A percentile compares a stretch with the other conserved stretches of the same genome.
Evolutionary conservation across 1,139 yeast genomes (phyloP).

Genomic region (Wickerhamomyces sp.): DNA sequence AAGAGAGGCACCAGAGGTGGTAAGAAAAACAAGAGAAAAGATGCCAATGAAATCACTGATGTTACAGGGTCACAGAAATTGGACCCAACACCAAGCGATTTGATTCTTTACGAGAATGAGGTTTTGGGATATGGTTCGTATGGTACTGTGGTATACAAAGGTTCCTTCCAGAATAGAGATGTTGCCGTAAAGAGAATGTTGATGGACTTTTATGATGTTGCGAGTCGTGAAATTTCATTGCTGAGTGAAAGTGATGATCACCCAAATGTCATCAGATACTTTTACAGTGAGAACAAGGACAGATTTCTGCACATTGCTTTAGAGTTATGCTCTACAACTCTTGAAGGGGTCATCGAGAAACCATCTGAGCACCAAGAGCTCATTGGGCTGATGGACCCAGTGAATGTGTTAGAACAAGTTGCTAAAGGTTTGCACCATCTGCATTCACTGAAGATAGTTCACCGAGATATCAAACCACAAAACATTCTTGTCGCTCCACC

Average conservation of each 20-base stretch:
- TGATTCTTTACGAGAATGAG: constrained; percentile 59
- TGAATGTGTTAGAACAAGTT: constrained; percentile 65
- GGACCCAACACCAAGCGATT: constrained; percentile 20
- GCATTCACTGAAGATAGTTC: constrained; percentile 89
- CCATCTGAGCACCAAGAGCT: constrained; percentile 31
- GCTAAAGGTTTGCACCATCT: constrained; percentile 82
- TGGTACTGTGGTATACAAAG: constrained; percentile 91
- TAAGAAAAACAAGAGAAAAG: constrained; percentile 45
- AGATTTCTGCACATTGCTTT: constrained; percentile 88
- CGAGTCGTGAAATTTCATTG: constrained; percentile 86
- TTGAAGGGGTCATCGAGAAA: constrained; percentile 76
- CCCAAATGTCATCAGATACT: constrained; percentile 89
- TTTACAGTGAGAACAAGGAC: constrained; percentile 85
- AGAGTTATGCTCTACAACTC: constrained; percentile 83
- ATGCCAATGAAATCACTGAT: constrained; percentile 4
- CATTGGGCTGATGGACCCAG: constrained; percentile 36
- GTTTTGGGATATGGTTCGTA: constrained; percentile 93
- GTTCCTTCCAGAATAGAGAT: constrained; percentile 84
- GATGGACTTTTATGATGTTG: constrained; percentile 88
- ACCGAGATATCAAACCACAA: constrained; percentile 94
- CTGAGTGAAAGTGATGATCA: constrained; percentile 95
- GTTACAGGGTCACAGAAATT: constrained; percentile 13
- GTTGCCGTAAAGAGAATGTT: constrained; percentile 96
- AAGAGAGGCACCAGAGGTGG: constrained; percentile 91
- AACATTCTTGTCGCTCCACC: constrained; percentile 83